Base-by-base conservation (phyloP, 768 basidiomycete genomes). In the Paxillus ammoniavirescens region DNA sequence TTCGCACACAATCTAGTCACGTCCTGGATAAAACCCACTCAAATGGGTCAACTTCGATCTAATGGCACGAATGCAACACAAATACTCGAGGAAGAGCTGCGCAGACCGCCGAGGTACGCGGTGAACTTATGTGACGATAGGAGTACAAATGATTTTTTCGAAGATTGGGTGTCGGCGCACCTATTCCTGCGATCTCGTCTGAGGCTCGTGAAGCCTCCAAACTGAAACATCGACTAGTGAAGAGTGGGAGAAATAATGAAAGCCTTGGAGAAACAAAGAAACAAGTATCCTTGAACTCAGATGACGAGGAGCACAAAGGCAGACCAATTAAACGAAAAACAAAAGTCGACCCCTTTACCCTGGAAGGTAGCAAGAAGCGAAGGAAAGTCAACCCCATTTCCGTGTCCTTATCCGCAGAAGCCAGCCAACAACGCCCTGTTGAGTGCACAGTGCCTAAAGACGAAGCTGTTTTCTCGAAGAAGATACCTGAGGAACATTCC, bases 111-210 rank as follows among this genome's bases (percentile, higher is more conserved):
- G 48, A 82, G 90, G 90, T 91, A 51, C 18, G 5, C 15, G 18
- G 43, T 23, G 12, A 41, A 44, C 33, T 41, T 42, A 41, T 41
- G n/a, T 5, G 18, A 13, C 23, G 21, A 5, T n/a, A 42, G 49
- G 21, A 40, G 52, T 52, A 5, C 40, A 26, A 23, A 38, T 61
- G 45, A 57, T 49, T 54, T 38, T 50, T 54, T 38, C 37, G 35
- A 17, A 92, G 90, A 61, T 73, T 92, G 52, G 90, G 90, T 50
- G 87, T 92, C 8, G 90, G 90, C 21, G 86, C 87, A 33, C 64
- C 80, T 28, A 71, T 83, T 21, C 81, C 87, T 28, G 80, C 79
- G 47, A 66, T 61, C n/a, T 54, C 76, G 28, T 70, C 60, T 47
- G 58, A 75, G 35, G 73, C 76, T 37, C 76, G 80, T 37, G 88